Evolutionary conservation across 768 basidiomycete species (phyloP).

Genomic region (Lactifluus rugatus): DNA sequence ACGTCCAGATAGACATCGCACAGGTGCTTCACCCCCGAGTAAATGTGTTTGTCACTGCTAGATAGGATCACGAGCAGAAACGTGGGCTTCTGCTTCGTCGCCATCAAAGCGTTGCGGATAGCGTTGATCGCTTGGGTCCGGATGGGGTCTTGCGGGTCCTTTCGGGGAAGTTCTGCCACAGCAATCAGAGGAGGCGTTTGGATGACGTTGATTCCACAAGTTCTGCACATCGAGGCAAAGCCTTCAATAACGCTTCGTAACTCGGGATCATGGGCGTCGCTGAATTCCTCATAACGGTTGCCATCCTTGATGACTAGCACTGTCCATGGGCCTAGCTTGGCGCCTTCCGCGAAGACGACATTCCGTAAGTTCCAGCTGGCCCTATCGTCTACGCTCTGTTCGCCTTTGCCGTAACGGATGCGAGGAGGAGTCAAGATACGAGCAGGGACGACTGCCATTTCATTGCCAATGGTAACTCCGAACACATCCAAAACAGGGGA

Average conservation of each 20-base stretch:
- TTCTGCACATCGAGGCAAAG: conserved; percentile 53
- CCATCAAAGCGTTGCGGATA: conserved; percentile 36
- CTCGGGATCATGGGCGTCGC: conserved; percentile 42
- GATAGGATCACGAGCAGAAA: conserved; percentile 41
- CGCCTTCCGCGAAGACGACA: conserved; percentile 53
- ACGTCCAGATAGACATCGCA: conserved; percentile 42
- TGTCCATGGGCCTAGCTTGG: conserved; percentile 49
- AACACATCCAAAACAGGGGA: conserved; percentile 32
- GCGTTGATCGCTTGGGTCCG: conserved; percentile 38
- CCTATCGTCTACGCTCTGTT: conserved; percentile 32
- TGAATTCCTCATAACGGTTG: conserved; percentile 49
- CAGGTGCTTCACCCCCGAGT: conserved; percentile 43
- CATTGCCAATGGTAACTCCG: conserved; percentile 35
- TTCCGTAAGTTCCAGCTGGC: conserved; percentile 48
- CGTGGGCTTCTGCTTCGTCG: conserved; percentile 32
- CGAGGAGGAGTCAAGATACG: conserved; percentile 38
- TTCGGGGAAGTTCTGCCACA: conserved; percentile 40
- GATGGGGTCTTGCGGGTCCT: conserved; percentile 43
- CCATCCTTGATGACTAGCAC: conserved; percentile 61
- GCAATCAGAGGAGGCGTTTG: conserved; percentile 30
- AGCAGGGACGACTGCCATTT: conserved; percentile 49
- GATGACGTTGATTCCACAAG: conserved; percentile 50
- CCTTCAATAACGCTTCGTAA: conserved; percentile 37
- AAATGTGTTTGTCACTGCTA: conserved; percentile 38
- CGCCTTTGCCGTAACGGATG: conserved; percentile 32